These are phyloP conservation scores for Neurospora tetrasperma DNA, from an alignment of 495 filamentous ascomycete genomes.

Conservation along the genomic window DNA sequence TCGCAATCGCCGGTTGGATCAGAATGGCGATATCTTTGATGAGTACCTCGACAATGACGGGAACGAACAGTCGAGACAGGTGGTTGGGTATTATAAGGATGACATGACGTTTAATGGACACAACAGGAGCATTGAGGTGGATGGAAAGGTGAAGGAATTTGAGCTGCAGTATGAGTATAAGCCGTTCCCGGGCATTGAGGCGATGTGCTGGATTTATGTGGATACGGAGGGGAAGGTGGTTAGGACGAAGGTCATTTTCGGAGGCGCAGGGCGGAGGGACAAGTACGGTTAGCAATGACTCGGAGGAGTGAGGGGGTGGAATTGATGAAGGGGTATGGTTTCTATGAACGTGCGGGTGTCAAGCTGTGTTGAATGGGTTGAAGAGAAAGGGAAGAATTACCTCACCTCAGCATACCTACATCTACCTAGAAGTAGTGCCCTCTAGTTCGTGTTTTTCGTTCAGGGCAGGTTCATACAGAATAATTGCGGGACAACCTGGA, in stretches of 20 bases:
- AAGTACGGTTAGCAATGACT: constrained; percentile 36
- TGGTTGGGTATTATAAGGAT: constrained; percentile 36
- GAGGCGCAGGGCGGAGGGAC: constrained; percentile 41
- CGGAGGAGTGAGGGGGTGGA: constrained; percentile 4
- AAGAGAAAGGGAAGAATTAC: no score
- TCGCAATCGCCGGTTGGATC: constrained; percentile 44
- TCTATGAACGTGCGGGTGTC: no score
- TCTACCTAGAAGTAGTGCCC: no score
- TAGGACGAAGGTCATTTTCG: constrained; percentile 37
- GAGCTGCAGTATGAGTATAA: constrained; percentile 41
- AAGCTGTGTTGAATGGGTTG: no score
- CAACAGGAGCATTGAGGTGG: constrained; percentile 33
- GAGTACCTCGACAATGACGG: constrained; percentile 44
- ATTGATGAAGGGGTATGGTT: no score
- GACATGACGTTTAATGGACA: constrained; percentile 46
- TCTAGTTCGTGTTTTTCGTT: no score
- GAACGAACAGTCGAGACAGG: constrained; percentile 22
- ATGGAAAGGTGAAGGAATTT: constrained; percentile 33
- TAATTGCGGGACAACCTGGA: no score
- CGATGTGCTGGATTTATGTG: constrained; percentile 37
- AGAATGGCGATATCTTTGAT: constrained; percentile 44
- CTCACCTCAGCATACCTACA: no score
- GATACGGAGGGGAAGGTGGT: constrained; percentile 35
- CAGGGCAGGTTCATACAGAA: no score
- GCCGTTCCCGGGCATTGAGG: constrained; percentile 41